Evolutionary conservation across 1,139 yeast genomes (phyloP), one percentile per base, ranked within the genome.

Genomic region (Magnusiomyces paraingens): DNA sequence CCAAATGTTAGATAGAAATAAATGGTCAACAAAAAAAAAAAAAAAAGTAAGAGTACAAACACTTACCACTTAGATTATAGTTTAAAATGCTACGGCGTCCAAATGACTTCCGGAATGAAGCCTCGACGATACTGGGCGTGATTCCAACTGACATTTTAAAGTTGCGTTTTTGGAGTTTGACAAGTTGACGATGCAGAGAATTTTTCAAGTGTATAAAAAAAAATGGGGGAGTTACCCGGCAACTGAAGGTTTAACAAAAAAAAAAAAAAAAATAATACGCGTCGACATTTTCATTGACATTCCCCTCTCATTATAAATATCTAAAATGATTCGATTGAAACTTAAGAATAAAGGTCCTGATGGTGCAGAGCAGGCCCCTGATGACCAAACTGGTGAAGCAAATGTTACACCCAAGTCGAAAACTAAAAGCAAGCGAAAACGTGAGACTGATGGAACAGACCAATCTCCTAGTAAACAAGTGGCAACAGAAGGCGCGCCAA

Each of bases 81-180:
- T 62, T 61, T 18, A 58, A 53, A 44, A 62, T 54, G 45, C 59
- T 59, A 39, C 58, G 58, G 22, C 66, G 54, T 2, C 64, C 65
- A 50, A 60, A 62, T 4, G 62, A 55, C 46, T 56, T 52, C 44
- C 59, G 61, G 18, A 63, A 52, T n/a, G 55, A 20, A 43, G 45
- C 15, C 42, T 32, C 48, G 14, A 53, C 35, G 15, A 41, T 15
- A 6, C 39, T 20, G 35, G 40, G 32, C 14, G 50, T 50, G 39
- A 51, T 50, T 40, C 48, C 51, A 18, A 53, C 47, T 15, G 52
- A 36, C 51, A 48, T 48, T 40, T 22, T 48, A 14, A 14, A 32
- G 22, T 46, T 17, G 26, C 5, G 21, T 42, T 10, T 42, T 12
- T 11, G 12, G 12, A 14, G 40, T 2, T 18, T 15, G n/a, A 42